Evolutionary conservation across 225 moss, liverwort and hornwort genomes (phyloP), one percentile per base, ranked within the genome.

Genomic region (Neckera pumila): DNA sequence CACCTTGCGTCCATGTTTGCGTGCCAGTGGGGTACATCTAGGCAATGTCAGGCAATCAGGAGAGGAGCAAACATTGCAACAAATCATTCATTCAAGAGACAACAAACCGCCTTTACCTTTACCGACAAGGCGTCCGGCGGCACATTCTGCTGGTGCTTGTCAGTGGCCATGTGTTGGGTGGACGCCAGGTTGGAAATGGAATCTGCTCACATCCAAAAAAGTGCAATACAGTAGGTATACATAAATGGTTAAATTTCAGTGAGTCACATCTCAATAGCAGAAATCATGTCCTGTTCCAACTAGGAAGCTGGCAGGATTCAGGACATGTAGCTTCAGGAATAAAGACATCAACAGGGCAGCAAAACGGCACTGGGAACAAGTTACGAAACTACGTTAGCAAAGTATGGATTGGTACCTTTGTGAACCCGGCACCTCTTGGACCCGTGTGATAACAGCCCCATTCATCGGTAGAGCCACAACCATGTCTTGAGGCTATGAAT

Each of bases 161-260:
- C 89, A 91, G 89, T 69, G 79, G 79, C 65, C 89, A 91, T 91
- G 89, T 91, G 89, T 73, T 89, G 49, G 89, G 84, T 88, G 40
- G 79, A 77, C 36, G 58, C 88, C 80, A 79, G 38, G 69, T 79
- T 79, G 57, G 80, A 91, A 31, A 23, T 21, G 31, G 60, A 80
- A 71, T 84, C 76, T 69, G 85, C 85, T 85, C 71, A 82, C 76
- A 87, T 71, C 47, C 82, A 85, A 62, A 84, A 84, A 59, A 22
- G 47, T 11, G 64, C 6, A 69, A 79, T 78, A 56, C 45, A 85
- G 54, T 34, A 69, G 43, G 30, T 22, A 76, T 53, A 26, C 30
- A 21, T 51, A 28, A 51, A 49, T n/a, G 36, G n/a, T 33, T 28
- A 18, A 22, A 34, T 61, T 56, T 88, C 56, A 82, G 51, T 11